phyloP scores from a whole-genome alignment of 352 stramenopile species.

The Phytopythium cucurbitacearum region DNA sequence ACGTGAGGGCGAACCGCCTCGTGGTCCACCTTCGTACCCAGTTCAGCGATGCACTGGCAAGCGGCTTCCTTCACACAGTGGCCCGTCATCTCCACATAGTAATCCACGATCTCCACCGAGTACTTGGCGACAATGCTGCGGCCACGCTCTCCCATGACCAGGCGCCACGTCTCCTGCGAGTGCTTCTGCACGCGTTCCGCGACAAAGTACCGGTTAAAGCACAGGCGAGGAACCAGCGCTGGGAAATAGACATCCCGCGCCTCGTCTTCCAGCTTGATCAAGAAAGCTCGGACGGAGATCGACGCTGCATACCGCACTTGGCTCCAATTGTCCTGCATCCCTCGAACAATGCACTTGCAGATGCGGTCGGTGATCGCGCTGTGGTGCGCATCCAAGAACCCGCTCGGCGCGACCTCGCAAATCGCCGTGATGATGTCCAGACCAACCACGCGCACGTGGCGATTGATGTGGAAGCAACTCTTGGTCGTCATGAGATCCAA shows the following conservation, averaged over 20 bases:
- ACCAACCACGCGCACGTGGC: conserved; percentile 89
- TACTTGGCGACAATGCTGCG: conserved; percentile 84
- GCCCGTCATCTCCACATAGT: conserved; percentile 95
- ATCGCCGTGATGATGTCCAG: conserved; percentile 82
- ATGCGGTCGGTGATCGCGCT: conserved; percentile 36
- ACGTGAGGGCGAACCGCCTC: conserved; percentile 70
- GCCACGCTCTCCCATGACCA: conserved; percentile 83
- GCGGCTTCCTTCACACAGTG: conserved; percentile 95
- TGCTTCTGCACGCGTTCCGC: conserved; percentile 96
- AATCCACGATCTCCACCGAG: conserved; percentile 89
- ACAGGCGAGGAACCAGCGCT: conserved; percentile 92
- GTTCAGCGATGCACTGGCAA: conserved; percentile 94
- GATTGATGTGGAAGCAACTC: conserved; percentile 92
- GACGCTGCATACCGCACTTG: conserved; percentile 95
- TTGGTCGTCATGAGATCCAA: conserved; percentile 70
- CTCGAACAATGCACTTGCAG: conserved; percentile 65
- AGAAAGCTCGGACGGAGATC: conserved; percentile 88
- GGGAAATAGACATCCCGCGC: conserved; percentile 57
- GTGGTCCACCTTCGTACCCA: conserved; percentile 87
- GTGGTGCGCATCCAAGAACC: conserved; percentile 43
- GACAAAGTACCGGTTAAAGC: conserved; percentile 97
- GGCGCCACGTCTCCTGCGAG: conserved; percentile 94
- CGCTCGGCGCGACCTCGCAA: conserved; percentile 33
- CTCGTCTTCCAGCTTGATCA: conserved; percentile 66
- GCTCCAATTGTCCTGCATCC: conserved; percentile 96